Percentiles rank a stretch among this genome's conserved stretches.
phyloP scores from a whole-genome alignment of 768 basidiomycete genomes.

The Russula abietina region DNA sequence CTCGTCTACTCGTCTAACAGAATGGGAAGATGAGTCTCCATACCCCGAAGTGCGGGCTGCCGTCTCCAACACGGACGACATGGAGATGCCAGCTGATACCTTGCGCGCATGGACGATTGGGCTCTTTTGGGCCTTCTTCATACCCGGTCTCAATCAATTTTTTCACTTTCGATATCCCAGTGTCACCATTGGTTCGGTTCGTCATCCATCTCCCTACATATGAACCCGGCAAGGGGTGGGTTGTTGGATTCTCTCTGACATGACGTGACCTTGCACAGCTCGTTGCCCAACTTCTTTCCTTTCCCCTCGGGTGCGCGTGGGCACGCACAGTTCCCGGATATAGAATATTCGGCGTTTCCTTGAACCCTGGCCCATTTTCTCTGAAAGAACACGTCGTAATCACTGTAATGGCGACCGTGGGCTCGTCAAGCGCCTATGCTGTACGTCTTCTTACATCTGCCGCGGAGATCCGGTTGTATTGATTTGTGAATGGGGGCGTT shows the following conservation, averaged over 20 bases:
- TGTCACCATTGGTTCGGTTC: slow-evolving; percentile 29
- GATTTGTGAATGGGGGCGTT: neutral
- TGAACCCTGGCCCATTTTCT: slow-evolving; percentile 73
- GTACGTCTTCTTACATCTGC: slow-evolving; percentile 27
- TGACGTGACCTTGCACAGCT: slow-evolving; percentile 34
- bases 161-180: slow-evolving; percentile 44
- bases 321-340: slow-evolving; percentile 49
- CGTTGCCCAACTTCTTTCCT: slow-evolving; percentile 66
- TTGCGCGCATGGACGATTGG: slow-evolving; percentile 72
- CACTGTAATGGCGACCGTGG: slow-evolving; percentile 41
- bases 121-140: slow-evolving; percentile 57
- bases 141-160: slow-evolving; percentile 66
- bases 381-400: slow-evolving; percentile 50
- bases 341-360: slow-evolving; percentile 50
- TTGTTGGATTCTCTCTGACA: neutral
- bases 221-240: neutral
- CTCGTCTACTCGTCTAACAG: neutral
- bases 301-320: slow-evolving; percentile 58
- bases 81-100: slow-evolving; percentile 53
- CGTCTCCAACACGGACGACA: slow-evolving; percentile 67
- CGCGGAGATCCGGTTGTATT: neutral
- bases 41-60: slow-evolving; percentile 80
- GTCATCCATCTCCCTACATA: neutral
- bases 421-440: slow-evolving; percentile 39
- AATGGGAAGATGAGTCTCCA: slow-evolving; percentile 65